A percentile compares a stretch with the other conserved stretches of the same genome.
phyloP scores from a whole-genome alignment of 1,139 yeast genomes.

The Protomyces inouyei region DNA sequence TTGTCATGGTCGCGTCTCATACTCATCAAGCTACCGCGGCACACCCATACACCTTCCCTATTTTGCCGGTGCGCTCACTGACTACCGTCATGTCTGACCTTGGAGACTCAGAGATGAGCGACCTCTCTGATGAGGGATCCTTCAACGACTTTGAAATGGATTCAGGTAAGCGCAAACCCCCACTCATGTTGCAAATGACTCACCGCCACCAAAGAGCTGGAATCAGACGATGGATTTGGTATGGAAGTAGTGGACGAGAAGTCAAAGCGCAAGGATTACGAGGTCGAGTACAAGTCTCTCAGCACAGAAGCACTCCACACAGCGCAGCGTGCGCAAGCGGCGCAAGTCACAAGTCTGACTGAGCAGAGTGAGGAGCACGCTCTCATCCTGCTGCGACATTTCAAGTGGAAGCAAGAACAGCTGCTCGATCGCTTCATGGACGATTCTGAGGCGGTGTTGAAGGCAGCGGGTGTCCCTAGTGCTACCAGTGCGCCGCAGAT shows the following conservation, averaged over 20 bases:
- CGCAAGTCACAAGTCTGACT: conserved; percentile 40
- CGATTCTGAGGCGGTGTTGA: conserved; percentile 46
- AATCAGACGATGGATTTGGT: conserved; percentile 34
- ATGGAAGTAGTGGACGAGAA: conserved; percentile 35
- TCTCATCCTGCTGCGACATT: conserved; percentile 54
- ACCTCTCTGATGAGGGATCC: not conserved
- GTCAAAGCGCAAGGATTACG: conserved; percentile 33
- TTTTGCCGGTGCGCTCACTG: not conserved
- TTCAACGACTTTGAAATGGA: not conserved
- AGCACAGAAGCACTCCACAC: conserved; percentile 37
- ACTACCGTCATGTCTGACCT: not conserved
- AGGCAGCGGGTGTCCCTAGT: conserved; percentile 49
- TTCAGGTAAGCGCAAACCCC: not conserved
- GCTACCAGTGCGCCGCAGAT: conserved; percentile 33
- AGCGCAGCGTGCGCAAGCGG: conserved; percentile 36
- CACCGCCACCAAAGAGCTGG: conserved; percentile 26
- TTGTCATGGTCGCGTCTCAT: not conserved
- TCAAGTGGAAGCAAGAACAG: conserved; percentile 70
- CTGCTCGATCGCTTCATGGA: conserved; percentile 65
- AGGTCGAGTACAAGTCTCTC: conserved; percentile 37
- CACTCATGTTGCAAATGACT: not conserved
- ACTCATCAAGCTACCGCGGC: not conserved
- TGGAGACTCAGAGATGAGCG: not conserved
- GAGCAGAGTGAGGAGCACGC: conserved; percentile 45
- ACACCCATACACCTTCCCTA: no score